Evolutionary conservation across 2,329 filamentous ascomycete genomes (phyloP).

Genomic region (Trichophyton equinum): DNA sequence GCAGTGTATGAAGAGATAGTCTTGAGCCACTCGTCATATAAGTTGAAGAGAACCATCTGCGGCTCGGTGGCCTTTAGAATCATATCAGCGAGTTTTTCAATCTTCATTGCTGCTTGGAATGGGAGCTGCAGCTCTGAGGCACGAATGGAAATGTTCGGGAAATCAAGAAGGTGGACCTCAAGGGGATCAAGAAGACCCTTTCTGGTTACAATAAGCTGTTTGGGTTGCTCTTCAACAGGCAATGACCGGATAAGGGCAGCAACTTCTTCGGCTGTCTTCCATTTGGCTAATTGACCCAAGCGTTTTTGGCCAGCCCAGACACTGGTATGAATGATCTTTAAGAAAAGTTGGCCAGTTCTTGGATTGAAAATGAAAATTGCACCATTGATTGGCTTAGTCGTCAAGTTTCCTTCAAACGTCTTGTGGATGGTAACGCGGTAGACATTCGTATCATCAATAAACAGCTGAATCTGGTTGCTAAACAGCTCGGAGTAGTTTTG

Average conservation of each 20-base stretch:
- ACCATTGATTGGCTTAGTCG: conserved; percentile 97
- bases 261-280: conserved; percentile 99
- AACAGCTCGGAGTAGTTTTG: conserved; percentile 99
- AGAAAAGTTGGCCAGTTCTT: conserved; percentile 89
- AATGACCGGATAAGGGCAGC: conserved; percentile 90
- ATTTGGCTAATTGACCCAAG: conserved; percentile 94
- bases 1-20: conserved; percentile 97
- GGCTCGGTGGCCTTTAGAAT: conserved; percentile 93
- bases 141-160: conserved; percentile 97
- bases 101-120: conserved; percentile 99
- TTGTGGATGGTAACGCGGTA: conserved; percentile 99
- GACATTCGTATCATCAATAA: conserved; percentile 98
- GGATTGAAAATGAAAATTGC: conserved; percentile 99
- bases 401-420: conserved; percentile 97
- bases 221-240: conserved; percentile 94
- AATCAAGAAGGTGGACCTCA: conserved; percentile 93
- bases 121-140: conserved; percentile 93
- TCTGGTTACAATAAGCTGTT: conserved; percentile 94
- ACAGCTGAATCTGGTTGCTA: conserved; percentile 96
- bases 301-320: conserved; percentile 99
- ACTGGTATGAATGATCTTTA: conserved; percentile 99
- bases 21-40: conserved; percentile 98
- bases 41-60: conserved; percentile 99
- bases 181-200: conserved; percentile 95
- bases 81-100: conserved; percentile 98